Evolutionary conservation across 2,329 filamentous ascomycete species (phyloP), one percentile per base, ranked within the genome.

Genomic region (Colletotrichum sp.): DNA sequence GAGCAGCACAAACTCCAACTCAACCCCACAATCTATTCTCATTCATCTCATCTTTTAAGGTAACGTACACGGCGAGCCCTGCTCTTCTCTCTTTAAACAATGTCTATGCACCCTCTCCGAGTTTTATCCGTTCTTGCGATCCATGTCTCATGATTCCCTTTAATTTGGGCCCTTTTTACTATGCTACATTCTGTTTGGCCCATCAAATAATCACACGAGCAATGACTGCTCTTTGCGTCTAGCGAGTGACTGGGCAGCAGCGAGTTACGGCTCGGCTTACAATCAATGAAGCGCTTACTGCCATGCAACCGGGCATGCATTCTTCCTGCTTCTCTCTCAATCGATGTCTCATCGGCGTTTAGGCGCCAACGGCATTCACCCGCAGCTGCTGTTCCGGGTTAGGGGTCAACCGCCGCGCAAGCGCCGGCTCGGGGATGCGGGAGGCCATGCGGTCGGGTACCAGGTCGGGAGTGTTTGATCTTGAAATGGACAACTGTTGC

Each of bases 371-470:
- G 13, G 78, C 79, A 55, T 81, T 80, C 39, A 82, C 63, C 52
- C 79, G 78, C 15, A 80, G 78, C 82, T 89, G 86, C 78, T 84
- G 80, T 80, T 89, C 88, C 6, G 87, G 88, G 71, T 86, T 88
- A 3, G 88, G 88, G 9, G 88, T 90, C 77, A 89, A 79, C 30
- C 88, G 84, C 61, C 81, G 77, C 71, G 83, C 81, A 55, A 90
- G 82, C 22, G 82, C 83, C 12, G 88, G 87, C 72, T 90, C 88
- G 12, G 87, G 86, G 55, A 91, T 88, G 69, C 90, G 88, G 72
- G 90, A 89, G 8, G 89, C 90, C 91, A 92, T 92, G 69, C 90
- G 87, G 80, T 93, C 91, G 15, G 90, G 91, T 13, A 92, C 82
- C 61, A 93, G 83, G 61, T 93, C 91, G 1, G 90, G 90, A 3